Evolutionary conservation across 805 yeast genomes (phyloP), one percentile per base, ranked within the genome.

Genomic region (Pichia phayaonensis): DNA sequence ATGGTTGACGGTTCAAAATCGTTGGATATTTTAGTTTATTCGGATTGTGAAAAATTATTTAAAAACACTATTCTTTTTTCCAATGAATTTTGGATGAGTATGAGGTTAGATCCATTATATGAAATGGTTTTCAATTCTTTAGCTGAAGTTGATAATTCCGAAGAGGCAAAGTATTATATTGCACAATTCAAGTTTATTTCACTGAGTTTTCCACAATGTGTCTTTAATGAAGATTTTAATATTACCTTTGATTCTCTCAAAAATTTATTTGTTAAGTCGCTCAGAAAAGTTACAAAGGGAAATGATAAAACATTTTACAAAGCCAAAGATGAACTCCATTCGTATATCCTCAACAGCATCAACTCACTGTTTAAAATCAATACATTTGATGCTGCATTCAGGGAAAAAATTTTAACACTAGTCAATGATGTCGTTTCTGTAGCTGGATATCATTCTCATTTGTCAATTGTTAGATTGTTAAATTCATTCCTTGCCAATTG

Each of bases 301-400:
- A 48, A 51, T n/a, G 60, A 58, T 18, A 66, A 59, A 20, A 57
- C 65, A 44, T 75, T 74, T 52, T 75, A 77, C 54, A 77, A 74
- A 55, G 58, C 70, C 6, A 71, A 66, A 49, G 78, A 75, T 46
- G 65, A 61, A n/a, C 62, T 71, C 4, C 57, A 53, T 44, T 74
- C 75, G 4, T 63, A 63, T 39, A 59, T 62, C 40, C 39, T 58
- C 23, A 40, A 44, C 3, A 46, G 48, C n/a, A 38, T 52, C 18
- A 44, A 21, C 15, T 42, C 56, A 15, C n/a, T 63, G 8, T 21
- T 61, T 21, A 59, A 54, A 13, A 42, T 58, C 12, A 50, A 51
- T 18, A 23, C 46, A 7, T 40, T 56, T 23, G 34, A 36, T 27
- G 1, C 7, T 2, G 40, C 27, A 0, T 40, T 52, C 8, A 58